Evolutionary conservation across 306 rosid species (phyloP).

Genomic region (Morella rubra): DNA sequence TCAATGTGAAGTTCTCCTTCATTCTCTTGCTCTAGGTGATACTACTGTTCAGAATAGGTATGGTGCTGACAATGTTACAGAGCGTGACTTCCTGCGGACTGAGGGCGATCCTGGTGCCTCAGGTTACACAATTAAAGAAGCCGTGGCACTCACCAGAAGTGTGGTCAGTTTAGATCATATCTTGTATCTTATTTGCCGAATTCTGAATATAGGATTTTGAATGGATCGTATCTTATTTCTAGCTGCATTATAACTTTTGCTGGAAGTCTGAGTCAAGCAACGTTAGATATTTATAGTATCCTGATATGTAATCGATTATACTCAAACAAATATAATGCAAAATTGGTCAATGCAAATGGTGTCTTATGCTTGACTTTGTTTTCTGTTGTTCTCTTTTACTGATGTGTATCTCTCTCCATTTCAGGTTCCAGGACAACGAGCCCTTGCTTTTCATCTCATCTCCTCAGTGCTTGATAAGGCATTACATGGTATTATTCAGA

Average conservation of each 20-base stretch:
- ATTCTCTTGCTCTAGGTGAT: conserved; percentile 24
- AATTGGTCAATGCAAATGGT: not conserved
- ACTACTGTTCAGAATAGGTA: conserved; percentile 20
- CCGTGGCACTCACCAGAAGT: conserved; percentile 76
- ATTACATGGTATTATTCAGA: conserved; percentile 43
- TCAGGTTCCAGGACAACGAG: conserved; percentile 92
- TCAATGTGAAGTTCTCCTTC: not conserved
- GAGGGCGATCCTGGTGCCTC: conserved; percentile 93
- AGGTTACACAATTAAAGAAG: conserved; percentile 94
- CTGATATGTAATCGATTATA: conserved; percentile 10
- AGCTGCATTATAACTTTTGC: conserved; percentile 12
- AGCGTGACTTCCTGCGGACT: conserved; percentile 80
- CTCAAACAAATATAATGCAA: not conserved
- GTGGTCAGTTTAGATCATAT: conserved; percentile 64
- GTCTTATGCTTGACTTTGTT: not conserved
- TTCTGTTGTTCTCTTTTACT: conserved; percentile 15
- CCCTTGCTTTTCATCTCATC: conserved; percentile 74
- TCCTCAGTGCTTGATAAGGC: conserved; percentile 76
- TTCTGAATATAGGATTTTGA: not conserved
- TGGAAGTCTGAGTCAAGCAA: conserved; percentile 16
- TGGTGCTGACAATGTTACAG: conserved; percentile 46
- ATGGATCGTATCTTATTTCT: conserved; percentile 16
- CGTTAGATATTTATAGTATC: not conserved
- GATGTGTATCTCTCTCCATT: not conserved
- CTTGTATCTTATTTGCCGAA: conserved; percentile 1